Evolutionary conservation across 129 eudicot genomes (phyloP), one percentile per base, ranked within the genome.

Genomic region (Tagetes erecta): DNA sequence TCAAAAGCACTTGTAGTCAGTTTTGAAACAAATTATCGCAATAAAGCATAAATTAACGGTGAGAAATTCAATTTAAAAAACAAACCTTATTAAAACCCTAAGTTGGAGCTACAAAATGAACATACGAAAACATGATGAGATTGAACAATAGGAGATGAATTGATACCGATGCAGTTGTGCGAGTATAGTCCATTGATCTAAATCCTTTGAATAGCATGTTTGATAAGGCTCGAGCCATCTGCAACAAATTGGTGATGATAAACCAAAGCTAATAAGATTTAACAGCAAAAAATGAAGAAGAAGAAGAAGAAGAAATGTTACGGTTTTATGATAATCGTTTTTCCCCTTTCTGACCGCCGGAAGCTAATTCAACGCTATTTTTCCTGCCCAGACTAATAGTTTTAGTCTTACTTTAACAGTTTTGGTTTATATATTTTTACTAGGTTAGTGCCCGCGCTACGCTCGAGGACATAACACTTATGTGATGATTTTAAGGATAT

Each of bases 181-280:
- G 82, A 64, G 83, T 55, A 66, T 88, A 75, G 39, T 91, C 82
- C 35, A 78, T 64, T 34, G 84, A 64, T 30, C 86, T 78, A 64
- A 83, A 52, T n/a, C 82, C 71, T 57, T 82, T 90, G 6, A 67
- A 33, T 12, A 90, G 42, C 75, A 90, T 69, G 69, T 36, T 81
- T 8, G 91, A 83, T 75, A 90, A 71, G 8, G 83, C 87, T 69
- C 81, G 84, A 27, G 92, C 92, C 96, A 90, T 90, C 71, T 73
- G 70, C 64, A 67, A 8, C 44, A 42, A 66, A 57, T 57, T 39
- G 8, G 14, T 6, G 34, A 20, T 20, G 27, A 20, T 20, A 20
- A 20, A 20, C 27, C 27, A 20, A 20, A 20, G 27, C 27, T 20
- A 20, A 20, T 20, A 20, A 20, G 27, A 20, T 20, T 20, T 20